phyloP scores from a whole-genome alignment of 352 stramenopile genomes.

The Peronospora destructor region DNA sequence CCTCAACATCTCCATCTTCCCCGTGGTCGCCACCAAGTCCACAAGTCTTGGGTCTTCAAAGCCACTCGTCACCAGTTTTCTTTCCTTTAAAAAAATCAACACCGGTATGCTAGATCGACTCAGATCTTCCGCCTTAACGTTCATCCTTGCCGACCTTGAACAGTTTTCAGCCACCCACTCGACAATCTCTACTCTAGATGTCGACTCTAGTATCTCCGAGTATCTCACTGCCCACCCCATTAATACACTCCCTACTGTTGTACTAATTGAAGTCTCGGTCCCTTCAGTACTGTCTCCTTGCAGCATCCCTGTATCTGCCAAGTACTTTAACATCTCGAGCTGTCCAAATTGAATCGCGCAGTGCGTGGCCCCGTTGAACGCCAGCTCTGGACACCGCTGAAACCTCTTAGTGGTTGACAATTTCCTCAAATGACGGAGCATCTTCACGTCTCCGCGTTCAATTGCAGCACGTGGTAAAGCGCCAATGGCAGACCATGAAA shows the following conservation, averaged over 20 bases:
- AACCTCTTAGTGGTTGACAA: constrained; percentile 23
- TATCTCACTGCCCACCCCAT: constrained; percentile 27
- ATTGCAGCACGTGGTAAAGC: constrained; percentile 20
- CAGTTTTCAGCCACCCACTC: constrained; percentile 22
- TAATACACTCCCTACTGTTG: constrained; percentile 14
- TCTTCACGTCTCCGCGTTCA: constrained; percentile 22
- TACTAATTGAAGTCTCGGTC: constrained; percentile 7
- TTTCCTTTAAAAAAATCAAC: constrained; percentile 13
- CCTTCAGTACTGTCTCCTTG: not conserved
- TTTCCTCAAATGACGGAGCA: constrained; percentile 13
- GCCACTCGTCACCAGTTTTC: constrained; percentile 8
- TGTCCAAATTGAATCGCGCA: constrained; percentile 31
- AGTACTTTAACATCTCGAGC: constrained; percentile 24
- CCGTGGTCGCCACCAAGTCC: constrained; percentile 24
- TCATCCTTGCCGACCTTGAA: constrained; percentile 7
- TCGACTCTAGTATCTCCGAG: constrained; percentile 10
- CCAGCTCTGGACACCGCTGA: constrained; percentile 17
- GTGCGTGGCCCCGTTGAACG: constrained; percentile 15
- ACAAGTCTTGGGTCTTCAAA: constrained; percentile 24
- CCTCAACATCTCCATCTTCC: constrained; percentile 16
- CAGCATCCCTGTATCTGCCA: constrained; percentile 12
- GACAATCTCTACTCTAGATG: constrained; percentile 24
- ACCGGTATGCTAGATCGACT: constrained; percentile 21
- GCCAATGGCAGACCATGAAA: constrained; percentile 23
- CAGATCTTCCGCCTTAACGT: constrained; percentile 26